phyloP scores from a whole-genome alignment of 2,329 filamentous ascomycete species.

The Monosporascus sp. region DNA sequence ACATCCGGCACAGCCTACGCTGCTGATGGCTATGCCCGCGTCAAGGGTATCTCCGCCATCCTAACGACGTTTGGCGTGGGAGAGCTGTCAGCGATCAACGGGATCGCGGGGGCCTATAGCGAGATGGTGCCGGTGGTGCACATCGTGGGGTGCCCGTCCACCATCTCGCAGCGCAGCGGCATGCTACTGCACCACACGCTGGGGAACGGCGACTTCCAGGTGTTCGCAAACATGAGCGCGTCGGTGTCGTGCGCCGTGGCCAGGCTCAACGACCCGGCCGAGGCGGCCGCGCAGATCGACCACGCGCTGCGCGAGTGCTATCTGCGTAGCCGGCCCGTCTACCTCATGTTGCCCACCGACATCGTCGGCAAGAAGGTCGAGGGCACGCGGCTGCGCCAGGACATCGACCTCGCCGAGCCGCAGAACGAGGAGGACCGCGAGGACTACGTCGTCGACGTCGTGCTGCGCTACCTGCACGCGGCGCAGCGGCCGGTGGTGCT shows the following conservation, averaged over 20 bases:
- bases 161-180: slow-evolving; percentile 39
- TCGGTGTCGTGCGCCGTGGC: slow-evolving; percentile 67
- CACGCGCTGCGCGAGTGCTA: slow-evolving; percentile 70
- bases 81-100: slow-evolving; percentile 69
- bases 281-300: slow-evolving; percentile 73
- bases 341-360: slow-evolving; percentile 78
- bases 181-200: slow-evolving; percentile 63
- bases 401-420: slow-evolving; percentile 61
- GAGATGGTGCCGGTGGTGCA: slow-evolving; percentile 67
- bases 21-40: slow-evolving; percentile 73
- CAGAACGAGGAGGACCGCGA: slow-evolving; percentile 66
- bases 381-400: slow-evolving; percentile 63
- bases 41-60: slow-evolving; percentile 65
- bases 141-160: slow-evolving; percentile 48
- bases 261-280: slow-evolving; percentile 63
- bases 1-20: slow-evolving; percentile 53
- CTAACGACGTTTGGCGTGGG: slow-evolving; percentile 74
- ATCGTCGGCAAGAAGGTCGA: slow-evolving; percentile 74
- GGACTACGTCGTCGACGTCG: slow-evolving; percentile 75
- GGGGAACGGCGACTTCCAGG: slow-evolving; percentile 74
- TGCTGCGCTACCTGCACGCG: slow-evolving; percentile 66
- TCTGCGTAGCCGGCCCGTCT: slow-evolving; percentile 70
- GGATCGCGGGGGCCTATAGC: slow-evolving; percentile 67
- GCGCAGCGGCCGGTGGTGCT: slow-evolving; percentile 74
- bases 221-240: slow-evolving; percentile 74